A percentile compares a stretch with the other conserved stretches of the same genome.
Conservation (phyloP, 176 grass and related monocot genomes). For the Phragmites australis region DNA sequence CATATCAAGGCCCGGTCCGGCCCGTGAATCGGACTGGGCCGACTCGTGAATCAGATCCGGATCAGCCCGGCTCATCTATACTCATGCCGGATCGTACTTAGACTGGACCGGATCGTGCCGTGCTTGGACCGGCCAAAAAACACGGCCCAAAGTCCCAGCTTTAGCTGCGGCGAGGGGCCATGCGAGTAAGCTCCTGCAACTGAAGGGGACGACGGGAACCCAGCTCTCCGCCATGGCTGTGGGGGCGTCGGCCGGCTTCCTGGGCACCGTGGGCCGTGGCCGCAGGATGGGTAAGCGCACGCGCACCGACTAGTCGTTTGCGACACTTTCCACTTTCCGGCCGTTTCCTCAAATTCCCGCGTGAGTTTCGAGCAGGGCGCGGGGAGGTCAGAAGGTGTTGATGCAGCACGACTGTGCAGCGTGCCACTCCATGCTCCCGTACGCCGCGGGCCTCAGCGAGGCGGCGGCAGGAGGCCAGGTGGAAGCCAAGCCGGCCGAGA, state of each 20-base stretch:
- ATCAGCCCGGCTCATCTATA: too few relatives aligned
- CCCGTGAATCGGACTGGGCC: too few relatives aligned
- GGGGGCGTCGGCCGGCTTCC: background rate
- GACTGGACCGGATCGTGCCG: too few relatives aligned
- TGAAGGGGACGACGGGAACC: background rate
- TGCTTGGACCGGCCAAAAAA: too few relatives aligned
- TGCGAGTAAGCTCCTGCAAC: background rate
- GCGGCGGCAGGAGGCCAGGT: background rate
- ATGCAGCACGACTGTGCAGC: conserved; percentile 61
- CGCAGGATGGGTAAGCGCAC: conserved; percentile 43
- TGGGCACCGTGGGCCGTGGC: conserved; percentile 49
- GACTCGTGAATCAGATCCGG: too few relatives aligned
- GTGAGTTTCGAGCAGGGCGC: conserved; percentile 3
- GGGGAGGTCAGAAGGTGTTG: conserved; percentile 54
- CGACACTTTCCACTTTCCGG: background rate
- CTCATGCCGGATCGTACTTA: too few relatives aligned
- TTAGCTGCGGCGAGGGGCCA: background rate
- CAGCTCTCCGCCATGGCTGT: background rate
- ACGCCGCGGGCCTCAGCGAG: conserved; percentile 26
- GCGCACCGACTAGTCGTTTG: background rate
- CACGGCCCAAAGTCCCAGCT: too few relatives aligned
- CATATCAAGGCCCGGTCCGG: too few relatives aligned
- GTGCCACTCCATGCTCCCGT: conserved; percentile 65
- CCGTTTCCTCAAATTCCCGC: background rate
- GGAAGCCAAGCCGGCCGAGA: conserved; percentile 36